Conservation (phyloP, 768 basidiomycete genomes). For the Termitomyces sp. region DNA sequence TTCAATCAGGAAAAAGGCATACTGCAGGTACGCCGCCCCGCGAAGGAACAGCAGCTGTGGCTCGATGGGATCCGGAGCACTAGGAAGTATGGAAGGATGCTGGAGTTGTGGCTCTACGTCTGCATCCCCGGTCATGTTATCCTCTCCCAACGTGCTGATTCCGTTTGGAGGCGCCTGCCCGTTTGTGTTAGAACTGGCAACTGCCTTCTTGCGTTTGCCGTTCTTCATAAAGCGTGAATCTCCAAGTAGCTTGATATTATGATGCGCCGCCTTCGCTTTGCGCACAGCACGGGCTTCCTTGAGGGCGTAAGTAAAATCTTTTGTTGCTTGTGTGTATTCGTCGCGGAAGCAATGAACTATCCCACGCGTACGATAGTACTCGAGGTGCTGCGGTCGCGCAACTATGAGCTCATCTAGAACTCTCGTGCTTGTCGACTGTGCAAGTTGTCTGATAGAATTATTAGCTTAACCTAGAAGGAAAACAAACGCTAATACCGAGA, state of each 20-base stretch:
- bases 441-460: slow-evolving; percentile 59
- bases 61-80: slow-evolving; percentile 85
- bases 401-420: slow-evolving; percentile 77
- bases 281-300: slow-evolving; percentile 71
- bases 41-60: slow-evolving; percentile 80
- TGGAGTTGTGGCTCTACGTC: slow-evolving; percentile 48
- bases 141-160: slow-evolving; percentile 41
- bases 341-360: slow-evolving; percentile 88
- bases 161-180: slow-evolving; percentile 69
- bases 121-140: slow-evolving; percentile 39
- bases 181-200: slow-evolving; percentile 34
- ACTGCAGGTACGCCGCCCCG: slow-evolving; percentile 78
- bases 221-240: slow-evolving; percentile 34
- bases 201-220: slow-evolving; percentile 53
- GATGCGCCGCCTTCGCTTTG: slow-evolving; percentile 56
- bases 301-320: slow-evolving; percentile 78
- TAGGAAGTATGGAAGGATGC: slow-evolving; percentile 72
- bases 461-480: neutral
- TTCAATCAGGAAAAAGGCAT: slow-evolving; percentile 74
- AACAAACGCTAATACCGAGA: slow-evolving; percentile 52
- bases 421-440: slow-evolving; percentile 76
- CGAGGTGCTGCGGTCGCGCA: slow-evolving; percentile 67
- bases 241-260: slow-evolving; percentile 30
- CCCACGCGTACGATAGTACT: slow-evolving; percentile 86
- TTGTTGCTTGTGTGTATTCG: slow-evolving; percentile 67